Evolutionary conservation across 345 rosid species (phyloP).

Genomic region (Turnera subulata): DNA sequence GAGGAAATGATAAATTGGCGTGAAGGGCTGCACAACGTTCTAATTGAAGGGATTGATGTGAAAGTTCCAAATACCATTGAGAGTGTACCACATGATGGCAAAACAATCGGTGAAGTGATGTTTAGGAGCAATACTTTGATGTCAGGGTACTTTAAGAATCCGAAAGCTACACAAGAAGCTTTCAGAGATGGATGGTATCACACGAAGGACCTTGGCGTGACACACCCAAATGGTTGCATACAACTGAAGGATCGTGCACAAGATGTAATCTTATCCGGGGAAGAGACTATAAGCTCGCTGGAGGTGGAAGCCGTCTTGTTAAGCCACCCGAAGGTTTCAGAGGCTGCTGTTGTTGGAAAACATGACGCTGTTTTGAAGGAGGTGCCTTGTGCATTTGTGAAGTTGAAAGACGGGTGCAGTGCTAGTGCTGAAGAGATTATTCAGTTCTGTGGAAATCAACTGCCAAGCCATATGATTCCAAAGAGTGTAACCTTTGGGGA

Average conservation of each 20-base stretch:
- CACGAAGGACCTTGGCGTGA: slow-evolving; percentile 55
- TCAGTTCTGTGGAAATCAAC: slow-evolving; percentile 24
- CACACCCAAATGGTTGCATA: slow-evolving; percentile 42
- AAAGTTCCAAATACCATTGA: slow-evolving; percentile 44
- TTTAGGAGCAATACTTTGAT: slow-evolving; percentile 48
- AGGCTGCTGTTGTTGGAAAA: slow-evolving; percentile 47
- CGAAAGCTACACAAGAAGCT: slow-evolving; percentile 40
- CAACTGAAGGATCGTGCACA: slow-evolving; percentile 60
- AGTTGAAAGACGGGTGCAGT: slow-evolving; percentile 31
- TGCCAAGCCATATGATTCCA: slow-evolving; percentile 38
- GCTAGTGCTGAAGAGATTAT: slow-evolving; percentile 31
- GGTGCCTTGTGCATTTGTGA: slow-evolving; percentile 47
- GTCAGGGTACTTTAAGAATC: slow-evolving; percentile 52
- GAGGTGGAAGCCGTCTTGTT: slow-evolving; percentile 41
- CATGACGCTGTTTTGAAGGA: slow-evolving; percentile 19
- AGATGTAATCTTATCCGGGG: slow-evolving; percentile 30
- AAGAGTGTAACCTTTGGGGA: slow-evolving; percentile 36
- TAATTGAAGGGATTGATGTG: slow-evolving; percentile 44
- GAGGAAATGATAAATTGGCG: slow-evolving; percentile 2
- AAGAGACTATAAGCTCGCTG: slow-evolving; percentile 34
- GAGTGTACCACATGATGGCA: slow-evolving; percentile 54
- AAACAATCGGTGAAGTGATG: slow-evolving; percentile 55
- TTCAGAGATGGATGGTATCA: slow-evolving; percentile 57
- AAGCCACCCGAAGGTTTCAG: slow-evolving; percentile 37
- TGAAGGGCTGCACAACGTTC: slow-evolving; percentile 31